A percentile compares a stretch with the other conserved stretches of the same genome.
These are phyloP conservation scores for Diaporthe australafricana DNA, from an alignment of 2,329 filamentous ascomycete species.

Conservation along the genomic window DNA sequence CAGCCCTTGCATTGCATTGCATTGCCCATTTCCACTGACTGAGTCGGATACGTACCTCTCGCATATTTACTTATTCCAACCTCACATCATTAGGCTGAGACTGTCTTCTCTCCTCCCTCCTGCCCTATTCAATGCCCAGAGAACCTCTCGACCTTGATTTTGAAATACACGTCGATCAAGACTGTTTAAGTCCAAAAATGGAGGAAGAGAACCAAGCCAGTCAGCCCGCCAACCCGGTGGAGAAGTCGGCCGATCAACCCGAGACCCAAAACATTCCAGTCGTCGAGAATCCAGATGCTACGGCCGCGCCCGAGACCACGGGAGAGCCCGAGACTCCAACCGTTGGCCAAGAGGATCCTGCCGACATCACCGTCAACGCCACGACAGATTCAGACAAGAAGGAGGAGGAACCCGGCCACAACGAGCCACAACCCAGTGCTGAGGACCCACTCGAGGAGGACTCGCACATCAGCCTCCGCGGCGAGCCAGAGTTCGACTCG, in stretches of 20 bases:
- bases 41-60: slow-evolving; percentile 22
- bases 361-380: not conserved
- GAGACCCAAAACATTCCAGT: slow-evolving; percentile 9
- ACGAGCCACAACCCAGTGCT: slow-evolving; percentile 11
- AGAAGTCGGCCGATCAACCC: slow-evolving; percentile 15
- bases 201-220: slow-evolving; percentile 42
- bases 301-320: not conserved
- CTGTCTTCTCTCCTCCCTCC: not conserved
- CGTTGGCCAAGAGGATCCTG: not conserved
- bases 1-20: slow-evolving; percentile 14
- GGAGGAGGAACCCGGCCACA: not conserved
- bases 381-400: slow-evolving; percentile 3
- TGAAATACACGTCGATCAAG: slow-evolving; percentile 60
- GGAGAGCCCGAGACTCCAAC: not conserved
- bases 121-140: not conserved
- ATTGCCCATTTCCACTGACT: not conserved
- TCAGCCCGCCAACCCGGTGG: slow-evolving; percentile 12
- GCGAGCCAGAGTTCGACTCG: slow-evolving; percentile 20
- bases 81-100: not conserved
- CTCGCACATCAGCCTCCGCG: slow-evolving; percentile 23
- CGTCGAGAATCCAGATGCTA: slow-evolving; percentile 20
- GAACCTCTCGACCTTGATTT: slow-evolving; percentile 54
- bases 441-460: slow-evolving; percentile 28
- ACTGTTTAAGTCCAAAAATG: slow-evolving; percentile 55
- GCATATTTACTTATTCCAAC: slow-evolving; percentile 7